Percentiles rank a stretch among this genome's conserved stretches.
These are phyloP conservation scores for Pyrenophora graminea DNA, from an alignment of 2,329 filamentous ascomycete species.

Conservation along the genomic window DNA sequence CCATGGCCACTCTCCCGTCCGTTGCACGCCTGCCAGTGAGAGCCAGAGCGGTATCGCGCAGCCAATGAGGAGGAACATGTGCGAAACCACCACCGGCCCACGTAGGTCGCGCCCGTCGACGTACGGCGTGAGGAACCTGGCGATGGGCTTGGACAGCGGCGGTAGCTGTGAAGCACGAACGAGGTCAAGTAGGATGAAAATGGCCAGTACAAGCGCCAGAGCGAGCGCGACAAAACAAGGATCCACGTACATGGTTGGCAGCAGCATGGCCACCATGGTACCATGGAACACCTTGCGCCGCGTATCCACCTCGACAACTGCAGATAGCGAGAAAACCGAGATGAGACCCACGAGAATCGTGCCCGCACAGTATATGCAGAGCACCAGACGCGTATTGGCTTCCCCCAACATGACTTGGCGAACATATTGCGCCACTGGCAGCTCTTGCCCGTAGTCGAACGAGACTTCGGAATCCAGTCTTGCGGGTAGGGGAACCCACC, in stretches of 20 bases:
- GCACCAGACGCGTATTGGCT: slow-evolving; percentile 78
- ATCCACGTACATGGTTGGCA: slow-evolving; percentile 85
- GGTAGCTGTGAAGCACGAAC: slow-evolving; percentile 89
- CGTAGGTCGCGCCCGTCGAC: slow-evolving; percentile 92
- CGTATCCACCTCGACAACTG: slow-evolving; percentile 88
- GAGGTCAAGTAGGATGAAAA: slow-evolving; percentile 88
- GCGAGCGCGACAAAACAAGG: slow-evolving; percentile 81
- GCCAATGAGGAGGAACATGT: slow-evolving; percentile 93
- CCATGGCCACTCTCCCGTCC: slow-evolving; percentile 61
- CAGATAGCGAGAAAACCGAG: slow-evolving; percentile 73
- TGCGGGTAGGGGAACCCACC: slow-evolving; percentile 75
- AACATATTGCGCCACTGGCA: slow-evolving; percentile 61
- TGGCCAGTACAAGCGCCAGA: slow-evolving; percentile 74
- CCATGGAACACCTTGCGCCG: slow-evolving; percentile 97
- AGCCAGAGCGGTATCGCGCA: slow-evolving; percentile 96
- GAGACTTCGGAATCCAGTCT: slow-evolving; percentile 34
- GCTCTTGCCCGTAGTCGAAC: slow-evolving; percentile 7
- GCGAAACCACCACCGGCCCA: slow-evolving; percentile 91
- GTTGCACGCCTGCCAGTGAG: slow-evolving; percentile 70
- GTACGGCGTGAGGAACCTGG: slow-evolving; percentile 86
- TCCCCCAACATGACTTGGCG: slow-evolving; percentile 69
- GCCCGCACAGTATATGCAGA: slow-evolving; percentile 73
- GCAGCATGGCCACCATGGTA: slow-evolving; percentile 95
- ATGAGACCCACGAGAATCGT: slow-evolving; percentile 73
- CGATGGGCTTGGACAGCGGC: slow-evolving; percentile 83